Conservation (phyloP, 176 grass and related monocot genomes). For the Rhynchospora tenuis region DNA sequence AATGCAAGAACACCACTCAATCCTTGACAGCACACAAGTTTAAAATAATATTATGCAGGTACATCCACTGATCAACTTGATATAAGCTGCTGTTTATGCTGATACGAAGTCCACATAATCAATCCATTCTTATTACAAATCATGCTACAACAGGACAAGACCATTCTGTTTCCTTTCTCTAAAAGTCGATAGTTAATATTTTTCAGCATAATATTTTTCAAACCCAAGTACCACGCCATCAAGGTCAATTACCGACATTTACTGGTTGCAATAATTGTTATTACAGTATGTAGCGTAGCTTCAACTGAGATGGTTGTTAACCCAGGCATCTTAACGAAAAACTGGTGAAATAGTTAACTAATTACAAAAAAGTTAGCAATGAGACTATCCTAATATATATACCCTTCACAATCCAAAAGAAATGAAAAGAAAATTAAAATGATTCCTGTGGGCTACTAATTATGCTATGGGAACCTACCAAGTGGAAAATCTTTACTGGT, state of each 20-base stretch:
- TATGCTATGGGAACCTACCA: neutral
- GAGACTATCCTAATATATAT: neutral
- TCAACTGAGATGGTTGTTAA: neutral
- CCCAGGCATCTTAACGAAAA: neutral
- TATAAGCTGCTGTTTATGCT: neutral
- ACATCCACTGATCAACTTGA: neutral
- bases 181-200: neutral
- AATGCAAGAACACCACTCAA: neutral
- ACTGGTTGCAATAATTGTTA: neutral
- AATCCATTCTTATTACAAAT: neutral
- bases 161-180: neutral
- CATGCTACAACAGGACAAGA: neutral
- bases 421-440: neutral
- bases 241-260: neutral
- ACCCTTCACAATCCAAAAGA: neutral
- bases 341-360: neutral
- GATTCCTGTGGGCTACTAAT: neutral
- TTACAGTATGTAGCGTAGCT: neutral
- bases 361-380: neutral
- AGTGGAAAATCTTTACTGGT: constrained; percentile 11
- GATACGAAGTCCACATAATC: neutral
- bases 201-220: neutral
- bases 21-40: neutral
- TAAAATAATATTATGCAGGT: neutral
- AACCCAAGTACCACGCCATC: neutral